Base-by-base conservation (phyloP, 1,284 basidiomycete genomes). In the Schizophyllum commune region DNA sequence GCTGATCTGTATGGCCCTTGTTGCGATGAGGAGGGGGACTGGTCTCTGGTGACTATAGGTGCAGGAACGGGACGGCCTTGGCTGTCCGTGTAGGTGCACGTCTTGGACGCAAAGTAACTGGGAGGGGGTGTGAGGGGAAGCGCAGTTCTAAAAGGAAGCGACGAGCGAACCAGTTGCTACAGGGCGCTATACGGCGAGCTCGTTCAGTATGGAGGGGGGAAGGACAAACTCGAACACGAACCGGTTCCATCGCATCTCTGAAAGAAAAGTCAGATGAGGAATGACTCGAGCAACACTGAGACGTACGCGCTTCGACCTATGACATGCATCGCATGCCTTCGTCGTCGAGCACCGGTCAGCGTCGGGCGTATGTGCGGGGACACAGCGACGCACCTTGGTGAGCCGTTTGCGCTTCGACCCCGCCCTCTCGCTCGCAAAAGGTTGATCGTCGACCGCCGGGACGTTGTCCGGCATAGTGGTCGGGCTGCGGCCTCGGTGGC, bases 301-400 rank as follows among this genome's bases (percentile, higher is more conserved):
- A 39, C 34, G 6, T 13, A 39, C 34, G 34, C 89, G 82, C 70
- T 92, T 92, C 73, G 84, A 86, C 72, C 88, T 90, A 71, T 92
- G 90, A 71, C 89, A 92, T 59, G 88, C 85, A 73, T 91, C 87
- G 72, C 89, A 92, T 55, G 89, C 89, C 88, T 90, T 66, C 60
- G 56, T 56, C 51, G 65, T 68, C 58, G 61, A 61, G 57, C 63
- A 57, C 57, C 63, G 60, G 58, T 62, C 54, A 51, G 59, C 55
- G 59, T 53, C 58, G 58, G 59, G 47, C 62, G 56, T 52, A 56
- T 61, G 20, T n/a, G n/a, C n/a, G n/a, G n/a, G n/a, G n/a, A n/a
- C 60, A 52, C 52, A 59, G 57, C 17, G 32, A 65, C 68, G 55
- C 58, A 86, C 88, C 83, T 92, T 91, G 66, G 85, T 81, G 11